Evolutionary conservation across 371 early-diverging fungal species (phyloP), one percentile per base, ranked within the genome.

Genomic region (Mortierella sp.): DNA sequence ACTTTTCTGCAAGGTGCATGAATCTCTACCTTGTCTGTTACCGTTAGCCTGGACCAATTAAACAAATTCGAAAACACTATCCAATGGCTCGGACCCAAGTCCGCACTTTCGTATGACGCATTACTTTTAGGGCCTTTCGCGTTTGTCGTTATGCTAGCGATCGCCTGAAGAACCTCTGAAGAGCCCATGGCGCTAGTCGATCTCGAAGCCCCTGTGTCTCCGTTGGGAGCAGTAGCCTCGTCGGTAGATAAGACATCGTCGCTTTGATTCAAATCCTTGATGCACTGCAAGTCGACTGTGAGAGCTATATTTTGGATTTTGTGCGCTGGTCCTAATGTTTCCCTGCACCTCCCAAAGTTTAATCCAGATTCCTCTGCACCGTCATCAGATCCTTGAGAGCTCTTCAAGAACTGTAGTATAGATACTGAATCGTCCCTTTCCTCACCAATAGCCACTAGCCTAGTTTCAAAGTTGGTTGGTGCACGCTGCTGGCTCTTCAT

Each of bases 61-160:
- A 75, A 75, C 58, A 75, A 14, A 18, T 66, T 81, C 12, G 81
- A 81, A 35, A 81, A 81, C 2, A 72, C 43, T 12, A 81, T 63
- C 11, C 40, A 24, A 37, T 70, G 24, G 32, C 22, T 49, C 58
- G 49, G 61, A 4, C 10, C 51, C 55, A 28, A 43, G 0, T 10
- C 30, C 26, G 3, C 45, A 28, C 24, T 45, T 40, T 12, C 22
- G 14, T 35, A 58, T 20, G 30, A 22, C 24, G 24, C 20, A 51
- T 22, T 20, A 2, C 5, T 49, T 49, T 49, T 49, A 49, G 20
- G 5, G n/a, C 3, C 59, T 28, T 26, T 39, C 5, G 37, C 28
- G 55, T 24, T 55, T 5, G 68, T 67, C 1, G 58, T 55, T 16
- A 28, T n/a, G 20, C 62, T 54, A n/a, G 40, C 54, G 52, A 66